Percentiles rank a stretch among this genome's conserved stretches.
Evolutionary conservation across 805 yeast species (phyloP).

Genomic region (Pichia exigua): DNA sequence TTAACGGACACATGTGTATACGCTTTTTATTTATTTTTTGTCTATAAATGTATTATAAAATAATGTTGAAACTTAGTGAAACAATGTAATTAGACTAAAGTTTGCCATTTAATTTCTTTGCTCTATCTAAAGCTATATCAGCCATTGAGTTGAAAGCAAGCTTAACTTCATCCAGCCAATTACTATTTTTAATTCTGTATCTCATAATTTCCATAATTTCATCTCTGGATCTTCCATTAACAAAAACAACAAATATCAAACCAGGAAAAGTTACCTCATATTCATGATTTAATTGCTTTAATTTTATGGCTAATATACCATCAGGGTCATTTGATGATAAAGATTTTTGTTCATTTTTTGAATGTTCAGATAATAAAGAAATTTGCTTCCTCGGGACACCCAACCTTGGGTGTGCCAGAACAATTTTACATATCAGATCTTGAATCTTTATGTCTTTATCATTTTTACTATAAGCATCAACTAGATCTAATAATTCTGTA

Average conservation of each 20-base stretch:
- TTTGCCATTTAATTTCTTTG: conserved; percentile 40
- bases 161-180: conserved; percentile 45
- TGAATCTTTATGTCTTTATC: neutral
- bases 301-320: conserved; percentile 41
- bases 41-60: neutral
- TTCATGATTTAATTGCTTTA: conserved; percentile 44
- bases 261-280: conserved; percentile 49
- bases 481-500: conserved; percentile 1
- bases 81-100: conserved; percentile 13
- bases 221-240: conserved; percentile 68
- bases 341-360: conserved; percentile 63
- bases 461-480: conserved; percentile 1
- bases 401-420: conserved; percentile 87
- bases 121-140: conserved; percentile 80
- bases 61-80: neutral
- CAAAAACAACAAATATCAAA: conserved; percentile 79
- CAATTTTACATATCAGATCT: conserved; percentile 36
- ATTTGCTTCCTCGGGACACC: conserved; percentile 46
- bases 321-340: conserved; percentile 35
- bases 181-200: conserved; percentile 46
- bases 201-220: conserved; percentile 59
- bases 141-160: conserved; percentile 86
- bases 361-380: conserved; percentile 51
- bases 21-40: neutral
- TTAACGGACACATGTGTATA: neutral